These are phyloP conservation scores for Clohesyomyces aquaticus DNA, from an alignment of 495 filamentous ascomycete species.

Conservation along the genomic window DNA sequence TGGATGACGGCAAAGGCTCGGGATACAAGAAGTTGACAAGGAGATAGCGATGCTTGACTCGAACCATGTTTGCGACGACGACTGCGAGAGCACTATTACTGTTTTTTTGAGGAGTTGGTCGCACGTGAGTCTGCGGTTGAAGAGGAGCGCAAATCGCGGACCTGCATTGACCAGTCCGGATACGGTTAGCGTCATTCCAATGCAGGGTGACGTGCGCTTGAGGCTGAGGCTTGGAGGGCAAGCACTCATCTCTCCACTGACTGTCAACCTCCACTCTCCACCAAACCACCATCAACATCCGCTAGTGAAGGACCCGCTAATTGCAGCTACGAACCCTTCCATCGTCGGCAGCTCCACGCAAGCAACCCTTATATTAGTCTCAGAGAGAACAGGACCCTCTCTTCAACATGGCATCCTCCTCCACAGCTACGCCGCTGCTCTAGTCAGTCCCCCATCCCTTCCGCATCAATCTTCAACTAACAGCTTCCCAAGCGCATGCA, in stretches of 20 bases:
- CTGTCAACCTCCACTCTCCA: neutral
- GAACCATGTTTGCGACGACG: constrained; percentile 69
- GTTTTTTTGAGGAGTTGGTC: neutral
- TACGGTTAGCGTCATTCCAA: neutral
- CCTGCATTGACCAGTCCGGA: neutral
- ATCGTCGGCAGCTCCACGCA: neutral
- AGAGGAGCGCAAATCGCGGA: neutral
- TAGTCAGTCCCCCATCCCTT: constrained; percentile 60
- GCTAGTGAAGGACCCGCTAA: neutral
- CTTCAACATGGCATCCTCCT: constrained; percentile 76
- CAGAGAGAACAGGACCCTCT: no score
- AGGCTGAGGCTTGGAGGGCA: no score
- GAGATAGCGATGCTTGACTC: constrained; percentile 92
- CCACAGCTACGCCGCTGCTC: constrained; percentile 73
- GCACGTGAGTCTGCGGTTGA: neutral
- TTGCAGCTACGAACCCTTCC: neutral
- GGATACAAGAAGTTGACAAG: constrained; percentile 91
- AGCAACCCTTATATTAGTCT: neutral
- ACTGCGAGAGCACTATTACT: neutral
- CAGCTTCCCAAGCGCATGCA: constrained; percentile 70
- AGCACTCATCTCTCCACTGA: neutral
- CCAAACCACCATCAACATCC: neutral
- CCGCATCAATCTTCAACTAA: neutral
- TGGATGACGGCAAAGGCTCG: constrained; percentile 32
- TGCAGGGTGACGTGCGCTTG: neutral